phyloP scores from a whole-genome alignment of 768 basidiomycete species.

The Mycena metata region DNA sequence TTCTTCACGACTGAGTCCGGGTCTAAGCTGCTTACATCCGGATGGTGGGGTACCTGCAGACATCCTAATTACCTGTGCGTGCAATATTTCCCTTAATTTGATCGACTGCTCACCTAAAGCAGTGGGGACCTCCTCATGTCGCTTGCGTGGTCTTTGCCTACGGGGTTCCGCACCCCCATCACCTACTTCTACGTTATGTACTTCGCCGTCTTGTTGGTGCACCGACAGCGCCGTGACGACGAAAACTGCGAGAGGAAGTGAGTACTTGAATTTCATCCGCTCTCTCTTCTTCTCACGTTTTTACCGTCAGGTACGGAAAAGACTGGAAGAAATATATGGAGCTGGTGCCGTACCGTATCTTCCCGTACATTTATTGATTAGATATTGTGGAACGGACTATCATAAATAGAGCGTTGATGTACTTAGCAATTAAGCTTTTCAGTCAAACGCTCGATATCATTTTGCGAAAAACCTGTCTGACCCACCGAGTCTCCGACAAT shows the following conservation, averaged over 20 bases:
- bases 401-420: too few species aligned
- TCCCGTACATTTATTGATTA: slow-evolving; percentile 74
- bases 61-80: slow-evolving; percentile 92
- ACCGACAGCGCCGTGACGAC: slow-evolving; percentile 92
- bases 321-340: slow-evolving; percentile 87
- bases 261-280: slow-evolving; percentile 43
- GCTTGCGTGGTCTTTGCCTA: slow-evolving; percentile 93
- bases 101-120: slow-evolving; percentile 13
- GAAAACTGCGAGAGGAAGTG: slow-evolving; percentile 92
- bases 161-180: slow-evolving; percentile 91
- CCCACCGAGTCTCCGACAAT: too few species aligned
- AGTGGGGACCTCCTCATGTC: slow-evolving; percentile 93
- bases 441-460: too few species aligned
- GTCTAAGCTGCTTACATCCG: slow-evolving; percentile 91
- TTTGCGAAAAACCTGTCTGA: too few species aligned
- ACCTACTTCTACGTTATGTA: slow-evolving; percentile 96
- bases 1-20: slow-evolving; percentile 88
- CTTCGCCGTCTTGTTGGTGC: slow-evolving; percentile 90
- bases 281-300: background rate
- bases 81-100: slow-evolving; percentile 15
- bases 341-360: slow-evolving; percentile 80
- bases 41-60: slow-evolving; percentile 96
- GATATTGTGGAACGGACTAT: too few species aligned
- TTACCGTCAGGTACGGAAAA: slow-evolving; percentile 78
- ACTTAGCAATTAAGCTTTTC: too few species aligned